A percentile compares a stretch with the other conserved stretches of the same genome.
Conservation (phyloP, 192 early-diverging fungal genomes). For the Coemansia javaensis region DNA sequence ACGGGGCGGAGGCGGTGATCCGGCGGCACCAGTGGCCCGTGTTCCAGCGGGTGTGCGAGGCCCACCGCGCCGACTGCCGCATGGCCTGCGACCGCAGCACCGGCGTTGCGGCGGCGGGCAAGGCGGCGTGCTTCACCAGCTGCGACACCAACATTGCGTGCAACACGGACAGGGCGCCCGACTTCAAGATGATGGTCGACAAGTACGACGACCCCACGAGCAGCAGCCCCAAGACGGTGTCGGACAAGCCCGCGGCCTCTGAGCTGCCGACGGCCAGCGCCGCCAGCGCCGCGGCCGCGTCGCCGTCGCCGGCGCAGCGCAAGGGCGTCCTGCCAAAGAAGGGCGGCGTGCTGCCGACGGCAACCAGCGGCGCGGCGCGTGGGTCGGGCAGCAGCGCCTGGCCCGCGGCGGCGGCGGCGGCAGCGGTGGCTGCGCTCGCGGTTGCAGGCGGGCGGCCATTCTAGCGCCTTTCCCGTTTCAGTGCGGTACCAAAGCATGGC, state of each 20-base stretch:
- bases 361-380: not conserved
- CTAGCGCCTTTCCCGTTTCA: not conserved
- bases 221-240: constrained; percentile 28
- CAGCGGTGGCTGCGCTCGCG: constrained; percentile 8
- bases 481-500: too few species aligned
- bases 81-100: constrained; percentile 28
- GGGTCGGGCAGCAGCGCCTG: constrained; percentile 1
- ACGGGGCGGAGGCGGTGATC: constrained; percentile 47
- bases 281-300: not conserved
- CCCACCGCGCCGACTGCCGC: constrained; percentile 38
- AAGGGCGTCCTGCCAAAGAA: constrained; percentile 26
- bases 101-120: constrained; percentile 18
- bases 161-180: constrained; percentile 27
- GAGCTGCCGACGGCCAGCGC: too few species aligned
- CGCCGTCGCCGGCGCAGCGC: not conserved
- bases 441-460: constrained; percentile 11
- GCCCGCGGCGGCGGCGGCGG: constrained; percentile 7
- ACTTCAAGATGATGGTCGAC: constrained; percentile 48
- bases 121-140: constrained; percentile 42
- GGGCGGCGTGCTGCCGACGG: constrained; percentile 31
- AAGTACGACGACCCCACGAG: constrained; percentile 41
- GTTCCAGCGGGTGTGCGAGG: constrained; percentile 51
- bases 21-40: constrained; percentile 49
- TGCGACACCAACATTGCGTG: constrained; percentile 41
- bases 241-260: too few species aligned